phyloP scores from a whole-genome alignment of 441 rosid genomes.

The Kokia cookei region DNA sequence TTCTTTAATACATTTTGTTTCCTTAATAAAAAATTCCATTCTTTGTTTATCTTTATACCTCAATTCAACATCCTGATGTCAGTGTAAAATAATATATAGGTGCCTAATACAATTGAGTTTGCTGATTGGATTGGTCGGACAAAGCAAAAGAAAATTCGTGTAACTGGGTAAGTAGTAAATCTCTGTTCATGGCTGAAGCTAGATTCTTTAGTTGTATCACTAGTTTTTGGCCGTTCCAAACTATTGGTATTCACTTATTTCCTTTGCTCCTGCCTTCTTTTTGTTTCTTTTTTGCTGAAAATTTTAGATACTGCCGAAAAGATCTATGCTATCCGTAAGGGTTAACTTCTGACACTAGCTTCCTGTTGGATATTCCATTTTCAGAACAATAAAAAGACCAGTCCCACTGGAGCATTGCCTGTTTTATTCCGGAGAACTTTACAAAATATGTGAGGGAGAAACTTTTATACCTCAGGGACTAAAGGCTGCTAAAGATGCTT shows the following conservation, averaged over 20 bases:
- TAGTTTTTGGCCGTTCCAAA: background rate
- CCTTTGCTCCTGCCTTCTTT: background rate
- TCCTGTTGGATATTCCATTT: constrained; percentile 10
- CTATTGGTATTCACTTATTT: background rate
- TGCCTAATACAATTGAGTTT: constrained; percentile 92
- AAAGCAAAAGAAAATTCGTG: constrained; percentile 87
- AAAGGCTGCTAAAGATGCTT: constrained; percentile 76
- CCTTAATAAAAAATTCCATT: background rate
- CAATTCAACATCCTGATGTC: background rate
- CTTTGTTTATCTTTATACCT: background rate
- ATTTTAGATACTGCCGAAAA: background rate
- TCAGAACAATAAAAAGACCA: constrained; percentile 91
- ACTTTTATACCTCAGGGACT: constrained; percentile 55
- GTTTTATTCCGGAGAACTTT: constrained; percentile 85
- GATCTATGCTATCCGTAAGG: background rate
- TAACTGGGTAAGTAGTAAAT: constrained; percentile 67
- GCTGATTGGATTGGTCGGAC: constrained; percentile 99
- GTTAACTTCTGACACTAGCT: constrained; percentile 3
- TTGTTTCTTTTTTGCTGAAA: background rate
- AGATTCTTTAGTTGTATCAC: background rate
- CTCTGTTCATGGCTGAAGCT: constrained; percentile 12
- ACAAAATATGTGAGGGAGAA: constrained; percentile 82
- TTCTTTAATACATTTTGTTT: background rate
- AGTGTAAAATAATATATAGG: constrained; percentile 36
- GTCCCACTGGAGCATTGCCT: constrained; percentile 97